These are phyloP conservation scores for Brassica balearica DNA, from an alignment of 441 rosid genomes.

Conservation along the genomic window DNA sequence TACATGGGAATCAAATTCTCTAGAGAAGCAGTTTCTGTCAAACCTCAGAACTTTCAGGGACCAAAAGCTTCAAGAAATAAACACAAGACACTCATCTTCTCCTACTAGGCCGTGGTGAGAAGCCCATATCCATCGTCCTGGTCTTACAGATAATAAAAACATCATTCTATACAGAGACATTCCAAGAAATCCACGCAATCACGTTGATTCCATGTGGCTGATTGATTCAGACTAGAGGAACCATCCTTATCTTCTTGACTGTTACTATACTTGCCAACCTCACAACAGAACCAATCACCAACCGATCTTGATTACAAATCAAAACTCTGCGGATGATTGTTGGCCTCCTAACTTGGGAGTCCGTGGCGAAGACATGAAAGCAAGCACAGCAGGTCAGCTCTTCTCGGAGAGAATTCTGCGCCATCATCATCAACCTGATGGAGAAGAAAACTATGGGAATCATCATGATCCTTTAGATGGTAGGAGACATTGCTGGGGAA, in stretches of 20 bases:
- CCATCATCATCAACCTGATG: slow-evolving; percentile 50
- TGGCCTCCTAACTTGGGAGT: slow-evolving; percentile 59
- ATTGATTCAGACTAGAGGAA: slow-evolving; percentile 71
- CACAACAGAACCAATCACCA: slow-evolving; percentile 42
- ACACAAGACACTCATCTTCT: slow-evolving; percentile 48
- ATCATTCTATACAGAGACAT: slow-evolving; percentile 61
- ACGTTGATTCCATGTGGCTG: slow-evolving; percentile 69
- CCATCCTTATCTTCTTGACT: slow-evolving; percentile 86
- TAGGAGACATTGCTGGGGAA: slow-evolving; percentile 87
- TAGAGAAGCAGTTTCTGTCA: slow-evolving; percentile 78
- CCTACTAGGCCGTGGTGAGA: slow-evolving; percentile 58
- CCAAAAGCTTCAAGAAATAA: slow-evolving; percentile 62
- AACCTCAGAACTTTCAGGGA: slow-evolving; percentile 84
- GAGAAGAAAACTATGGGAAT: slow-evolving; percentile 38
- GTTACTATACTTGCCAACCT: slow-evolving; percentile 74
- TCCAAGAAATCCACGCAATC: slow-evolving; percentile 51
- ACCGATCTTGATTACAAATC: slow-evolving; percentile 45
- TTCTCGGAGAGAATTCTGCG: slow-evolving; percentile 72
- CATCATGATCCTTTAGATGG: slow-evolving; percentile 37
- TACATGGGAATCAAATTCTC: slow-evolving; percentile 82
- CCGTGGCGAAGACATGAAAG: slow-evolving; percentile 49
- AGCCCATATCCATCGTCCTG: slow-evolving; percentile 51
- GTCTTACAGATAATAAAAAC: slow-evolving; percentile 43
- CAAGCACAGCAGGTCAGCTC: slow-evolving; percentile 74
- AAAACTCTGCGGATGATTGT: slow-evolving; percentile 46